Evolutionary conservation across 2,329 filamentous ascomycete species (phyloP).

Genomic region (Exophiala aquamarina): DNA sequence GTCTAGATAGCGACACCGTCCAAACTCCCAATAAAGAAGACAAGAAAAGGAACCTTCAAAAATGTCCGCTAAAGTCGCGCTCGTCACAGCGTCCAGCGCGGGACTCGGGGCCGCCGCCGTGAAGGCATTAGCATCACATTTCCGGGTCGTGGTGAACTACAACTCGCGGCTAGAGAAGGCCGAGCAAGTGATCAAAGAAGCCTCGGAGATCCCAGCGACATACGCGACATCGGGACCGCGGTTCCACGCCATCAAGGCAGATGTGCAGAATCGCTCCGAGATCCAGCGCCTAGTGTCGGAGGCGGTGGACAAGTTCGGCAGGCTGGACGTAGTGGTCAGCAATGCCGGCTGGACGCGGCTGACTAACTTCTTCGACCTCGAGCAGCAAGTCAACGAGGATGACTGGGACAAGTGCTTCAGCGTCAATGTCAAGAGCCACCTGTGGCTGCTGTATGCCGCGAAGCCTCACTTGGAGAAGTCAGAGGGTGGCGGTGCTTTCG

Average conservation of each 20-base stretch:
- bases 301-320: slow-evolving; percentile 46
- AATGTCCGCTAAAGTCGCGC: slow-evolving; percentile 28
- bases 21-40: neutral
- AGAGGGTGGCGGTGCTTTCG: slow-evolving; percentile 56
- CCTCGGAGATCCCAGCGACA: slow-evolving; percentile 20
- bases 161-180: slow-evolving; percentile 28
- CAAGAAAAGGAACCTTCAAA: neutral
- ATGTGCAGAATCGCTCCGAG: slow-evolving; percentile 24
- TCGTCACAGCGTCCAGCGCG: slow-evolving; percentile 28
- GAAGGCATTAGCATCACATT: slow-evolving; percentile 26
- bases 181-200: slow-evolving; percentile 26
- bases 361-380: slow-evolving; percentile 35
- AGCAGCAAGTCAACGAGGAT: slow-evolving; percentile 42
- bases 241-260: slow-evolving; percentile 29
- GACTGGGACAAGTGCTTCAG: slow-evolving; percentile 62
- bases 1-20: too few relatives aligned
- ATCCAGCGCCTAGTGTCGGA: slow-evolving; percentile 43
- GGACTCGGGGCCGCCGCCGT: slow-evolving; percentile 28
- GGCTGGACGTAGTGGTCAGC: slow-evolving; percentile 48
- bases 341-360: slow-evolving; percentile 42
- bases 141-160: slow-evolving; percentile 30
- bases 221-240: slow-evolving; percentile 14
- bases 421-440: slow-evolving; percentile 63
- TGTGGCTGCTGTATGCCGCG: slow-evolving; percentile 60
- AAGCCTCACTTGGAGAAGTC: slow-evolving; percentile 55